These are phyloP conservation scores for Globisporangium cylindrosporum DNA, from an alignment of 352 stramenopile species.

Conservation along the genomic window DNA sequence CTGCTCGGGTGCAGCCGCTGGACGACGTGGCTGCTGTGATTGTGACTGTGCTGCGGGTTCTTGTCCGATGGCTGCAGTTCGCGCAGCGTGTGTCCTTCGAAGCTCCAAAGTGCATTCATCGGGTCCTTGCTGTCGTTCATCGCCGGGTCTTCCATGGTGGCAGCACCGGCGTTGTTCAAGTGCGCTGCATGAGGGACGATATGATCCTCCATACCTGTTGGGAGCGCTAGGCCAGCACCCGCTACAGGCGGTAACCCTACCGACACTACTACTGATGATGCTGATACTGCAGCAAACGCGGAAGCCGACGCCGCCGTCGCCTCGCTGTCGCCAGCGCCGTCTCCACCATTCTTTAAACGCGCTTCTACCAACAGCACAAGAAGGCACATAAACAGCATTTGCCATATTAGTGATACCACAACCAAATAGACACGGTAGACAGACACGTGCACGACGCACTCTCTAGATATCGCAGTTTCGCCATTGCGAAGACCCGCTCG, in stretches of 20 bases:
- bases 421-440: neutral
- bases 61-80: conserved; percentile 39
- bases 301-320: conserved; percentile 1
- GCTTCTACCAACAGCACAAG: neutral
- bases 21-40: neutral
- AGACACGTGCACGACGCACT: conserved; percentile 9
- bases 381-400: neutral
- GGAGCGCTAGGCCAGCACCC: neutral
- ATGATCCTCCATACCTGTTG: conserved; percentile 1
- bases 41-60: conserved; percentile 29
- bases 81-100: conserved; percentile 51
- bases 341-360: conserved; percentile 1
- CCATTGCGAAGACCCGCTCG: conserved; percentile 42
- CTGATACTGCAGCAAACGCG: conserved; percentile 3
- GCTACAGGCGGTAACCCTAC: neutral
- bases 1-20: conserved; percentile 8
- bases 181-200: neutral
- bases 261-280: neutral
- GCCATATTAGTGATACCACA: neutral
- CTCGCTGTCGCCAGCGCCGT: neutral
- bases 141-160: conserved; percentile 12
- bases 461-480: conserved; percentile 41
- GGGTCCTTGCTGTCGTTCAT: conserved; percentile 32
- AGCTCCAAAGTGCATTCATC: conserved; percentile 69
- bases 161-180: neutral